These are phyloP conservation scores for Amylostereum areolatum DNA, from an alignment of 1,284 basidiomycete genomes.

Conservation along the genomic window DNA sequence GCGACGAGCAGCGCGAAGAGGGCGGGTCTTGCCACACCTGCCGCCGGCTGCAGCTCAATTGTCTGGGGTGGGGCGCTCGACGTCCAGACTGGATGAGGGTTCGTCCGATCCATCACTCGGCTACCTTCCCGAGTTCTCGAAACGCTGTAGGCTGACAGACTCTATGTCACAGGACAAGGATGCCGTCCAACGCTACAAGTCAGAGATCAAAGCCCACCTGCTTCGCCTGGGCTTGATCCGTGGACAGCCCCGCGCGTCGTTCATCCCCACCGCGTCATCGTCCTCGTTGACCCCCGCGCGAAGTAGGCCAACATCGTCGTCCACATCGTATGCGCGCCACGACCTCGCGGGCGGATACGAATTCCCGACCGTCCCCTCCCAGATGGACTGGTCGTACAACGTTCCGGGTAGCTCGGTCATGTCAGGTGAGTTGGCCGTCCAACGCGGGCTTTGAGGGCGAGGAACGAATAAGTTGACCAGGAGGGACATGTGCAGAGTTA, in stretches of 20 bases:
- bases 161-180: slow-evolving; percentile 59
- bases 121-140: slow-evolving; percentile 4
- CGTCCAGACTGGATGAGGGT: slow-evolving; percentile 83
- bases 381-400: no score
- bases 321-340: no score
- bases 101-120: slow-evolving; percentile 24
- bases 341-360: no score
- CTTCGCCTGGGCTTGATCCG: slow-evolving; percentile 72
- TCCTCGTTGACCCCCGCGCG: slow-evolving; percentile 6
- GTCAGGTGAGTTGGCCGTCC: no score
- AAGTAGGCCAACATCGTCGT: slow-evolving; percentile 1
- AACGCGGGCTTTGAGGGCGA: no score
- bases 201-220: slow-evolving; percentile 74
- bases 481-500: no score
- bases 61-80: slow-evolving; percentile 74
- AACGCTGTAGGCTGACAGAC: slow-evolving; percentile 11
- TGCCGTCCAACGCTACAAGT: slow-evolving; percentile 74
- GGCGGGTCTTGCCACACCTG: slow-evolving; percentile 75
- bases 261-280: slow-evolving; percentile 8
- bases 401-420: no score
- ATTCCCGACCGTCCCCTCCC: no score
- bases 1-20: slow-evolving; percentile 68
- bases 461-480: no score
- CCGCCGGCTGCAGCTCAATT: slow-evolving; percentile 67
- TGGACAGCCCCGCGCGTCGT: slow-evolving; percentile 61